Conservation (phyloP, 179 eudicot genomes). For the Beta lomatogona region DNA sequence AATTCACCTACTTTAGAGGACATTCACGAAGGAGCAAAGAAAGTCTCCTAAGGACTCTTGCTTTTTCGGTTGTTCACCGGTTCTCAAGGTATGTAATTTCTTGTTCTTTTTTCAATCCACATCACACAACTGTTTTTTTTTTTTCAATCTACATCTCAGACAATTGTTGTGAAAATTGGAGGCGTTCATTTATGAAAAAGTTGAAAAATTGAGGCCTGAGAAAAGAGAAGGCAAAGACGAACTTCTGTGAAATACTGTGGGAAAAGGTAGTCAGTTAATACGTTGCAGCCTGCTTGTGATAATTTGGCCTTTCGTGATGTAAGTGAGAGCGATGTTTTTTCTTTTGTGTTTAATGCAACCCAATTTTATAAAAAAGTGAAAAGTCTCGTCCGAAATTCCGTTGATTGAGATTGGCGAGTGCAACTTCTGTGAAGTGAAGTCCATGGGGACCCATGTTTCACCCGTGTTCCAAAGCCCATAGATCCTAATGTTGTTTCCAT, state of each 20-base stretch:
- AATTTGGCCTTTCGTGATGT: too few species aligned
- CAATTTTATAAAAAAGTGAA: neutral
- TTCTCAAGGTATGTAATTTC: too few species aligned
- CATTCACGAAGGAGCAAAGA: too few species aligned
- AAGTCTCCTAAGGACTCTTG: too few species aligned
- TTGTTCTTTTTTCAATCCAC: too few species aligned
- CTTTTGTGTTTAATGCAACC: neutral
- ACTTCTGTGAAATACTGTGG: too few species aligned
- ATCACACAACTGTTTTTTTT: too few species aligned
- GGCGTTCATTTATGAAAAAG: too few species aligned
- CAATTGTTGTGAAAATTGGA: neutral
- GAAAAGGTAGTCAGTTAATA: neutral
- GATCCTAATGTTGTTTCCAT: neutral
- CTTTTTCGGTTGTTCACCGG: too few species aligned
- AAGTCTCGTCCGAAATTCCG: too few species aligned
- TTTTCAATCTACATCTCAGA: neutral
- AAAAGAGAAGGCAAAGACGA: neutral
- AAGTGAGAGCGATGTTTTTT: neutral
- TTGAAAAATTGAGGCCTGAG: neutral
- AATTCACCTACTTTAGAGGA: too few species aligned
- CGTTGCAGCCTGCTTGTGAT: neutral
- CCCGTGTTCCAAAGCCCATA: neutral
- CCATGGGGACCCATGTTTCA: neutral
- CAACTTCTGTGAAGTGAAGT: neutral
- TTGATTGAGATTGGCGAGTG: neutral